Percentiles rank a stretch among this genome's conserved stretches.
Conservation (phyloP, 257 asterid genomes). For the Striga asiatica region DNA sequence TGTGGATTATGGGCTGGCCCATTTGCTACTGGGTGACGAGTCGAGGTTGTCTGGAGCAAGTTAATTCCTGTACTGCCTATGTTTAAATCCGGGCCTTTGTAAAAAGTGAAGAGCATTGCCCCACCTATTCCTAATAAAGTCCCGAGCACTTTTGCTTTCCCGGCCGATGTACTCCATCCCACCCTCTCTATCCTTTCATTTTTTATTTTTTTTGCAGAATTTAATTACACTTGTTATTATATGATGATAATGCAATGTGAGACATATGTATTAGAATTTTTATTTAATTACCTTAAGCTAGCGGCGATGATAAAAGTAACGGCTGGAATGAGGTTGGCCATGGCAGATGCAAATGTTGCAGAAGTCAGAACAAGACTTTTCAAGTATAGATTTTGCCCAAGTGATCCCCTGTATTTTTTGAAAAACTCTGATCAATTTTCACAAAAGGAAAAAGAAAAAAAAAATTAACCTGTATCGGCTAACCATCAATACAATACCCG, state of each 20-base stretch:
- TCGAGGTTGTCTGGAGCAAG: constrained; percentile 27
- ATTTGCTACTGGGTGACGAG: not conserved
- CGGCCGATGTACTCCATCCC: constrained; percentile 45
- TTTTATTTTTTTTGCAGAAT: not conserved
- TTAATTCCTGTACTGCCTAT: constrained; percentile 37
- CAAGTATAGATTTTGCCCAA: constrained; percentile 52
- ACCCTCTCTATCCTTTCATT: constrained; percentile 45
- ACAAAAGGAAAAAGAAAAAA: too few relatives aligned
- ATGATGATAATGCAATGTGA: not conserved
- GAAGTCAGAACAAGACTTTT: constrained; percentile 41
- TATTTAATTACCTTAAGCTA: constrained; percentile 26
- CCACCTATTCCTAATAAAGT: constrained; percentile 53
- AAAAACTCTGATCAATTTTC: not conserved
- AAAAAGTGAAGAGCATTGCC: constrained; percentile 70
- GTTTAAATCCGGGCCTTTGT: constrained; percentile 45
- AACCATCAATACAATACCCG: not conserved
- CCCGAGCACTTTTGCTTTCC: constrained; percentile 65
- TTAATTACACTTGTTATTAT: not conserved
- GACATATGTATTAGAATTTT: not conserved
- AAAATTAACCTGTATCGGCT: too few relatives aligned
- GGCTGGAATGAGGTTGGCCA: constrained; percentile 61
- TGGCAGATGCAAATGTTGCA: constrained; percentile 52
- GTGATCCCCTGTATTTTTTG: constrained; percentile 42
- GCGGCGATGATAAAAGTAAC: constrained; percentile 48
- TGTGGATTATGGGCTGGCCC: not conserved